A percentile compares a stretch with the other conserved stretches of the same genome.
Evolutionary conservation across 192 early-diverging fungal genomes (phyloP).

Genomic region (Chytriomyces sp.): DNA sequence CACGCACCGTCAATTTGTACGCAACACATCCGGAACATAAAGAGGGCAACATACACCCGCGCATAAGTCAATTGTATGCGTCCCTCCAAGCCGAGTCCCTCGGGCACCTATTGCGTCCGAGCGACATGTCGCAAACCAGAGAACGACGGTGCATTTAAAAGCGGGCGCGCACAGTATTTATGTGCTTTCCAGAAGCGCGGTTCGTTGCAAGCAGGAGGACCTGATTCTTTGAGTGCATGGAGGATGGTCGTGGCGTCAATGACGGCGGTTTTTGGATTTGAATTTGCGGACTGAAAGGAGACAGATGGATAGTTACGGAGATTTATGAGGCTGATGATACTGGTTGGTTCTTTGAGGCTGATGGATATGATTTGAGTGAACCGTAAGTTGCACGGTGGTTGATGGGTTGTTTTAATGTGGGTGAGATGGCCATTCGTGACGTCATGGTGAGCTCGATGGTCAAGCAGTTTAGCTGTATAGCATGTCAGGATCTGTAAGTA

Average conservation of each 20-base stretch:
- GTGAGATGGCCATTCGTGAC: too few relatives aligned
- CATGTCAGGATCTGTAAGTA: not conserved
- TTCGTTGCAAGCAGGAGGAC: not conserved
- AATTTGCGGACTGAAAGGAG: not conserved
- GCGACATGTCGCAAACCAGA: not conserved
- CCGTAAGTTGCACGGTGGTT: not conserved
- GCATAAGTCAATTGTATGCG: not conserved
- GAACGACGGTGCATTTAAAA: not conserved
- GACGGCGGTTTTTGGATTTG: not conserved
- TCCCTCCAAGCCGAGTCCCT: too few relatives aligned
- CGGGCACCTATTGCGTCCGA: not conserved
- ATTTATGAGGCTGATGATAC: not conserved
- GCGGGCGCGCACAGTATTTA: not conserved
- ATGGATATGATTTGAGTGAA: not conserved
- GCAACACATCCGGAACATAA: not conserved
- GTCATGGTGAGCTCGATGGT: not conserved
- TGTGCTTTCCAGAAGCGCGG: not conserved
- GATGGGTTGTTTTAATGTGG: not conserved
- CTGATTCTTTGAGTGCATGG: not conserved
- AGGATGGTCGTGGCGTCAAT: not conserved
- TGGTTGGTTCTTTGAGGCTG: not conserved
- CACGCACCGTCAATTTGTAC: not conserved
- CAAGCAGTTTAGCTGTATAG: not conserved
- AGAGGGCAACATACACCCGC: not conserved
- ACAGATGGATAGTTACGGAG: not conserved